Percentiles rank a stretch among this genome's conserved stretches.
Conservation (phyloP, 2,329 filamentous ascomycete species). For the Fusarium armeniacum region DNA sequence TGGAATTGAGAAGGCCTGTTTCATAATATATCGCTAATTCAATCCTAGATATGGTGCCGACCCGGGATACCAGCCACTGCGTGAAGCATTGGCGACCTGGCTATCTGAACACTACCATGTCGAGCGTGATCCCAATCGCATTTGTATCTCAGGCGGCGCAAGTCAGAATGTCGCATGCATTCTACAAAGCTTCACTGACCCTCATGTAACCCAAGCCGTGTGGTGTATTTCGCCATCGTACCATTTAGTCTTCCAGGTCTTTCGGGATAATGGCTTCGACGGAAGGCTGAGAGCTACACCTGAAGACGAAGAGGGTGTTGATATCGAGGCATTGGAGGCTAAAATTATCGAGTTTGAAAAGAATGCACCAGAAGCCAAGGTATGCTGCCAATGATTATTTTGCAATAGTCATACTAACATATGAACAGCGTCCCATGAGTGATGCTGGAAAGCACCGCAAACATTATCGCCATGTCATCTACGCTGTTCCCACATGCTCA, state of each 20-base stretch:
- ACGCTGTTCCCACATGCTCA: conserved; percentile 87
- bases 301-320: conserved; percentile 83
- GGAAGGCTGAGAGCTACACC: conserved; percentile 76
- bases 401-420: conserved; percentile 14
- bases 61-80: conserved; percentile 77
- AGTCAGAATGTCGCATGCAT: conserved; percentile 85
- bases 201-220: conserved; percentile 77
- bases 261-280: conserved; percentile 83
- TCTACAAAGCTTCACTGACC: conserved; percentile 85
- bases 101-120: conserved; percentile 72
- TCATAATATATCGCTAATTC: background rate
- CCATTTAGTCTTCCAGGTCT: conserved; percentile 86
- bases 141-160: conserved; percentile 88
- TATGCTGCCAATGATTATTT: background rate
- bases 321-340: conserved; percentile 67
- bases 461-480: conserved; percentile 88
- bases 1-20: conserved; percentile 73
- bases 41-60: conserved; percentile 71
- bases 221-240: conserved; percentile 90
- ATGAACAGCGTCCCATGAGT: conserved; percentile 64
- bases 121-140: conserved; percentile 65
- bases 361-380: conserved; percentile 34
- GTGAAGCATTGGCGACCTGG: conserved; percentile 78
- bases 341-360: conserved; percentile 52
- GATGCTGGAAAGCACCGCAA: conserved; percentile 72